These are phyloP conservation scores for Neurospora sp. DNA, from an alignment of 495 filamentous ascomycete species.

Conservation along the genomic window DNA sequence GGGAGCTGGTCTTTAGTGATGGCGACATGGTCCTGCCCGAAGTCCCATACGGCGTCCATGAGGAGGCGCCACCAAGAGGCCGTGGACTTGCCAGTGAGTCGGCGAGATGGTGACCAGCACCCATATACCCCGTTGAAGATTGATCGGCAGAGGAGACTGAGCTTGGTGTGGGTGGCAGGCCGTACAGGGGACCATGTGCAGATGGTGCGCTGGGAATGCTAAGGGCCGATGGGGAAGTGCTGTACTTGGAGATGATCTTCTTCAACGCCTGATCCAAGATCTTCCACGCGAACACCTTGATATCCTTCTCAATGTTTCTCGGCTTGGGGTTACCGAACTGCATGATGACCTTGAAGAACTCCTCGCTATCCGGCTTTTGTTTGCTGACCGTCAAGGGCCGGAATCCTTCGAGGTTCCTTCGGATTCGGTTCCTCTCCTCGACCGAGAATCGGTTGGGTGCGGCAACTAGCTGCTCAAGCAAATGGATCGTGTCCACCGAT, in stretches of 20 bases:
- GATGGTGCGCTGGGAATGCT: conserved; percentile 2
- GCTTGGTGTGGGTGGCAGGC: conserved; percentile 29
- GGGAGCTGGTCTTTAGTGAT: conserved; percentile 23
- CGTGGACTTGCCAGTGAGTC: conserved; percentile 34
- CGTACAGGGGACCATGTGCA: not conserved
- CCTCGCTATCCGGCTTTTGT: conserved; percentile 78
- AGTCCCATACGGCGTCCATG: conserved; percentile 27
- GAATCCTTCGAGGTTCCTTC: conserved; percentile 89
- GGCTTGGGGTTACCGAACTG: conserved; percentile 91
- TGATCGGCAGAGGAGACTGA: conserved; percentile 16
- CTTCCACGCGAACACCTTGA: conserved; percentile 96
- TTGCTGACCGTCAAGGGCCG: conserved; percentile 86
- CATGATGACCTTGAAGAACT: conserved; percentile 99
- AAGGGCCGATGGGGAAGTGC: conserved; percentile 21
- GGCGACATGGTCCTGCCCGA: conserved; percentile 28
- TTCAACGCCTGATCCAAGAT: conserved; percentile 71
- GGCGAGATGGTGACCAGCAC: conserved; percentile 27
- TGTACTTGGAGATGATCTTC: conserved; percentile 98
- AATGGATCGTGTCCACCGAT: conserved; percentile 89
- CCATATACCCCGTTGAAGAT: conserved; percentile 13
- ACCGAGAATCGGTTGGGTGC: conserved; percentile 66
- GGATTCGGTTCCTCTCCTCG: conserved; percentile 96
- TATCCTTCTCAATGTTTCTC: conserved; percentile 95
- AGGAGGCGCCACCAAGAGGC: conserved; percentile 25
- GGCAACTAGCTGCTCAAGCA: conserved; percentile 80